These are phyloP conservation scores for Microbotryomycetes sp. DNA, from an alignment of 1,284 basidiomycete genomes.

Conservation along the genomic window DNA sequence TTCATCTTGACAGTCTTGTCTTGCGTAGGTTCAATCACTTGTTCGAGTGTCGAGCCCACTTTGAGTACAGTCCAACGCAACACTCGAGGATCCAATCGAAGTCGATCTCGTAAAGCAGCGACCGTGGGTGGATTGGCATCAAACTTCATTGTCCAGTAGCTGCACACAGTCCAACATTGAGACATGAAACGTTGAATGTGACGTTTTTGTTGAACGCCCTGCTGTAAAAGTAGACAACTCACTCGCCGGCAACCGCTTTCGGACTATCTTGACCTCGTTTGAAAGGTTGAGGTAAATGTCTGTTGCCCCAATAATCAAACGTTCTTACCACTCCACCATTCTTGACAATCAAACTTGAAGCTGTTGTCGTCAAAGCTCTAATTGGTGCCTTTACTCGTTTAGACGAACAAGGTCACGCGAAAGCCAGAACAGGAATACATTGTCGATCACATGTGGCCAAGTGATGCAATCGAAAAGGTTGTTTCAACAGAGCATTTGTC, in stretches of 20 bases:
- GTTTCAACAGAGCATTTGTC: no score
- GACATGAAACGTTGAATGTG: background rate
- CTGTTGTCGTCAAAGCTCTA: slow-evolving; percentile 27
- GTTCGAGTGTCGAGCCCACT: slow-evolving; percentile 16
- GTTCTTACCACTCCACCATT: slow-evolving; percentile 36
- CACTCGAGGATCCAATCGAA: slow-evolving; percentile 36
- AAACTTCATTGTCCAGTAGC: slow-evolving; percentile 37
- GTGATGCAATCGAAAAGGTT: no score
- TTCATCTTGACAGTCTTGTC: slow-evolving; percentile 15
- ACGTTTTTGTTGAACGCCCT: no score
- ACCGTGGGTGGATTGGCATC: slow-evolving; percentile 37
- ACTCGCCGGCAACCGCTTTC: slow-evolving; percentile 28
- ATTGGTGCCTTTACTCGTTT: slow-evolving; percentile 32
- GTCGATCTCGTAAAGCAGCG: slow-evolving; percentile 27
- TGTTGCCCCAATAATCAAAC: slow-evolving; percentile 34
- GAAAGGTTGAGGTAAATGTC: slow-evolving; percentile 31
- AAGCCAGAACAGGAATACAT: background rate
- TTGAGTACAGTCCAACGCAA: slow-evolving; percentile 33
- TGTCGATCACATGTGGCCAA: no score
- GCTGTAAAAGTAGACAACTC: slow-evolving; percentile 17
- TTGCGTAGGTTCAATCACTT: slow-evolving; percentile 12
- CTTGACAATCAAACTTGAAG: slow-evolving; percentile 24
- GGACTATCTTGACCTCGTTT: slow-evolving; percentile 21
- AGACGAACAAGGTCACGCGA: no score
- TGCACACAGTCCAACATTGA: background rate